Evolutionary conservation across 2,329 filamentous ascomycete genomes (phyloP), one percentile per base, ranked within the genome.

Genomic region (Pseudogymnoascus sp.): DNA sequence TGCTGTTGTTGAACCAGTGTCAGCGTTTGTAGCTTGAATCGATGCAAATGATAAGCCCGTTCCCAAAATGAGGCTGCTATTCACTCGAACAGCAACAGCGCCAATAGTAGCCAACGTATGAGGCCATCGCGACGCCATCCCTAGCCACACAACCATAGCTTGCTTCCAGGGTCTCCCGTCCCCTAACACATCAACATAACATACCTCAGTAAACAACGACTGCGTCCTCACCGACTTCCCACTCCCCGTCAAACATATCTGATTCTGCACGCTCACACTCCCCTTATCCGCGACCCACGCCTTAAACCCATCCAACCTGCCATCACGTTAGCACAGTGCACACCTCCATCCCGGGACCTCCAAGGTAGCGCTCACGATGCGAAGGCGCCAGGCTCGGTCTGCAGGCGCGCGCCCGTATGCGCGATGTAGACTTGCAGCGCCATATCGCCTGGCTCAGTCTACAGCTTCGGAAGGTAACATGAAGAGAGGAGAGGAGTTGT

Each of bases 381-480:
- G 77, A 93, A 89, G 73, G 86, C 84, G 67, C 87, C 82, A 69
- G 88, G 85, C 78, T 96, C 90, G 75, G 90, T 84, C 75, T 87
- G 83, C 74, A 96, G 83, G 78, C 89, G 88, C 82, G 91, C 88
- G 81, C 93, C 93, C 77, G 90, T 92, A 79, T 96, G 93, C 83
- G 91, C 92, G 75, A 96, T 88, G 81, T 91, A 90, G 78, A 96
- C 88, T 79, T 91, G 87, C 75, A 93, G 85, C 80, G 90, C 89
- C 91, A 96, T 96, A 78, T 81, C 84, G 67, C 28, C 66, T 68
- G 61, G 67, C 67, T 70, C 66, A 62, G 63, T 65, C 70, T 69
- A 65, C 72, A 70, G 68, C 67, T 69, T 60, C 66, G 60, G 60
- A 53, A 65, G 68, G 65, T 56, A 34, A 56, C 50, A 56, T 56